Conservation (phyloP, 2,329 filamentous ascomycete species). For the Myotisia sp. region DNA sequence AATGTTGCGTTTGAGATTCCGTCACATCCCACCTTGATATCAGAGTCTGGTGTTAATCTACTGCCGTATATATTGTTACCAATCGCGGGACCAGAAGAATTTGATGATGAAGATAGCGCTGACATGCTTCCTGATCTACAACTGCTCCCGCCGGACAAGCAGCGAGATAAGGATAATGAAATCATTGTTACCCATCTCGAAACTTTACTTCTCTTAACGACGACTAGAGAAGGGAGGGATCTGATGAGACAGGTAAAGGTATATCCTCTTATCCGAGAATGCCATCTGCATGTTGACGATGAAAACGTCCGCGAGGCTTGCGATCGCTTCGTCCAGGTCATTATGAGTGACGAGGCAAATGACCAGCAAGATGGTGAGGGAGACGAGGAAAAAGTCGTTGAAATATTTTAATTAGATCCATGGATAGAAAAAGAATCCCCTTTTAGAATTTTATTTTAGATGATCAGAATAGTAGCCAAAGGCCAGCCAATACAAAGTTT, state of each 20-base stretch:
- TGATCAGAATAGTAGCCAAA: too few species aligned
- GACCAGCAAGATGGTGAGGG: constrained; percentile 40
- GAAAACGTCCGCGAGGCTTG: constrained; percentile 71
- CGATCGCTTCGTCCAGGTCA: constrained; percentile 75
- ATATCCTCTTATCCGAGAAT: constrained; percentile 79
- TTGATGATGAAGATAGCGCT: constrained; percentile 69
- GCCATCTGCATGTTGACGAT: constrained; percentile 62
- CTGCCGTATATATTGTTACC: constrained; percentile 81
- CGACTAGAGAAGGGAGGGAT: constrained; percentile 60
- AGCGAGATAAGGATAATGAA: constrained; percentile 58
- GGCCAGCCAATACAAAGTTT: too few species aligned
- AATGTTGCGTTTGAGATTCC: constrained; percentile 75
- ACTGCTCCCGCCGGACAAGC: constrained; percentile 76
- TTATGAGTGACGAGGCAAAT: constrained; percentile 70
- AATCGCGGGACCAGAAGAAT: constrained; percentile 77
- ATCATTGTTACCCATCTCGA: constrained; percentile 83
- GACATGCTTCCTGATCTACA: constrained; percentile 84
- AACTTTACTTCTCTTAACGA: constrained; percentile 69
- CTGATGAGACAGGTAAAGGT: constrained; percentile 62
- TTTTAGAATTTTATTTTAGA: too few species aligned
- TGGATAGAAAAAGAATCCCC: too few species aligned
- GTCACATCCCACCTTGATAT: constrained; percentile 56
- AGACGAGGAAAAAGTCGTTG: constrained; percentile 29
- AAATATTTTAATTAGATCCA: constrained; percentile 31
- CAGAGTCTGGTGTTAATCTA: constrained; percentile 60